A percentile compares a stretch with the other conserved stretches of the same genome.
Evolutionary conservation across 176 grass and related monocot genomes (phyloP).

Genomic region (Hyparrhenia diplandra): DNA sequence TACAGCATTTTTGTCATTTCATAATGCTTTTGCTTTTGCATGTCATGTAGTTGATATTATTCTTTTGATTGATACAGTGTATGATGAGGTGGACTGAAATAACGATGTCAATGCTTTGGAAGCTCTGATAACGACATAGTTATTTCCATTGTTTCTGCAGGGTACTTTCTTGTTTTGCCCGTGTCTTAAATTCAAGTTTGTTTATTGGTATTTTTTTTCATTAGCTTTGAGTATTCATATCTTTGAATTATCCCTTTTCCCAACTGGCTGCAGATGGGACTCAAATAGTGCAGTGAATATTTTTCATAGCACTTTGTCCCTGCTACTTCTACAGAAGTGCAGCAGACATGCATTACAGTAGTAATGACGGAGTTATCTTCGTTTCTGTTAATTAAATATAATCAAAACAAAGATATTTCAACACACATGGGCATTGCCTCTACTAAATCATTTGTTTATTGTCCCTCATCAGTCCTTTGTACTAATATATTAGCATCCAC

Average conservation of each 20-base stretch:
- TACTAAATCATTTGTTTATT: background rate
- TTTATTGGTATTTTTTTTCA: background rate
- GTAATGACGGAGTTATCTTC: slow-evolving; percentile 1
- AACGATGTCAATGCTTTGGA: slow-evolving; percentile 38
- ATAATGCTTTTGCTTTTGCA: background rate
- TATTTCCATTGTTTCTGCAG: slow-evolving; percentile 27
- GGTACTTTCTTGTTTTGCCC: slow-evolving; percentile 18
- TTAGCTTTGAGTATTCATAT: slow-evolving; percentile 22
- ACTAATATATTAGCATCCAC: background rate
- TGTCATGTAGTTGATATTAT: slow-evolving; percentile 11
- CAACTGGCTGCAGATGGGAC: background rate
- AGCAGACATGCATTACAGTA: background rate
- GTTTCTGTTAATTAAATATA: background rate
- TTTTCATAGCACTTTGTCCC: background rate
- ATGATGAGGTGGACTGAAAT: slow-evolving; percentile 30
- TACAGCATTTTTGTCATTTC: slow-evolving; percentile 7
- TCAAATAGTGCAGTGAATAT: background rate
- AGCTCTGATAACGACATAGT: background rate
- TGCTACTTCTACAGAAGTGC: background rate
- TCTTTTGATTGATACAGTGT: slow-evolving; percentile 19
- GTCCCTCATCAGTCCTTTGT: background rate
- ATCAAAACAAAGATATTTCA: background rate
- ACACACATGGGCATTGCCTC: background rate
- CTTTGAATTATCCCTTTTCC: slow-evolving; percentile 1
- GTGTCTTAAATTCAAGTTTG: slow-evolving; percentile 6